phyloP scores from a whole-genome alignment of 306 rosid genomes.

The Macrotyloma uniflorum region DNA sequence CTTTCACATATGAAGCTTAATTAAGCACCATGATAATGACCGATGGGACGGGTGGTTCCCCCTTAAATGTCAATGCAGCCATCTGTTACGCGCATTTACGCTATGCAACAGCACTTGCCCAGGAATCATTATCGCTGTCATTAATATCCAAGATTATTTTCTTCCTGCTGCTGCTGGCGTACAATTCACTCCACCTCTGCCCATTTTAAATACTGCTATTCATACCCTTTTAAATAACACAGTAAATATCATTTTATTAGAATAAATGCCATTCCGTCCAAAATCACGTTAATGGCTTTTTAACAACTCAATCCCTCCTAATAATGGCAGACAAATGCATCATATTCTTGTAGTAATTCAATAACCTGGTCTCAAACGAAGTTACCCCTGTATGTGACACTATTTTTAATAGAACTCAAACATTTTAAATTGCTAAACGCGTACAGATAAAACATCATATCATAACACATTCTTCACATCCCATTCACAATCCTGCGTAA shows the following conservation, averaged over 20 bases:
- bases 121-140: slow-evolving; percentile 18
- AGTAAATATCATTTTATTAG: background rate
- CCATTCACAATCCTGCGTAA: slow-evolving; percentile 18
- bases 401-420: background rate
- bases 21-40: background rate
- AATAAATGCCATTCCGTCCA: background rate
- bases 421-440: background rate
- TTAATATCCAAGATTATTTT: slow-evolving; percentile 14
- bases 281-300: background rate
- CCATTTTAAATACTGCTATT: background rate
- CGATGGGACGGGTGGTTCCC: background rate
- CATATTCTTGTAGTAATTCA: too few relatives aligned
- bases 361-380: background rate
- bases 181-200: background rate
- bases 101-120: background rate
- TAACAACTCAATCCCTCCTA: background rate
- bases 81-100: slow-evolving; percentile 24
- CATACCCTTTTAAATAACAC: background rate
- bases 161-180: background rate
- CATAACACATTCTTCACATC: background rate
- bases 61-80: slow-evolving; percentile 11
- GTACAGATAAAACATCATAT: background rate
- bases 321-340: background rate
- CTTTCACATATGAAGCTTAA: background rate
- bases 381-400: background rate